phyloP scores from a whole-genome alignment of 2,329 filamentous ascomycete genomes.

The Colletotrichum endophyticum region DNA sequence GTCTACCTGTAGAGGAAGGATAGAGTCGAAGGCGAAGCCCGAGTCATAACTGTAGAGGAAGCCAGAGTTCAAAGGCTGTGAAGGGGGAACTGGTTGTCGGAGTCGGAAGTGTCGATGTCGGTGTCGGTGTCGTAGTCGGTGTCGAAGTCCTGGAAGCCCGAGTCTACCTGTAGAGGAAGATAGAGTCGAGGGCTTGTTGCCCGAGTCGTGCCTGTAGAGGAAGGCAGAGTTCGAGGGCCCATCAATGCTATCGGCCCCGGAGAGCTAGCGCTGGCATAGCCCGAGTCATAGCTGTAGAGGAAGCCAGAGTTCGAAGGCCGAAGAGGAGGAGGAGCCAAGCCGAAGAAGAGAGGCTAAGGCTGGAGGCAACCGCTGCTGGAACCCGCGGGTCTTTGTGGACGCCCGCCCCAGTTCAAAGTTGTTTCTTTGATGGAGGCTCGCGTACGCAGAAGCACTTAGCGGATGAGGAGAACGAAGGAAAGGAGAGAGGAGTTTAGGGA shows the following conservation, averaged over 20 bases:
- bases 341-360: background rate
- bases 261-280: background rate
- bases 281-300: background rate
- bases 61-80: background rate
- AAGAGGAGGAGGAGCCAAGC: background rate
- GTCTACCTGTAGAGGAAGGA: background rate
- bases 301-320: background rate
- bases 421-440: background rate
- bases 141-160: background rate
- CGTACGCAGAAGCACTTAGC: background rate
- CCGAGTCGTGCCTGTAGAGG: background rate
- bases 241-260: background rate
- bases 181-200: background rate
- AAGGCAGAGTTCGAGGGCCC: background rate
- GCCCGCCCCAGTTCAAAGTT: background rate
- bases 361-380: background rate
- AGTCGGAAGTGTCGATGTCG: background rate
- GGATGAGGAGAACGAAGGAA: background rate
- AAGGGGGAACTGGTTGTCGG: background rate
- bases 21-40: background rate
- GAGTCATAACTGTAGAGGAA: background rate
- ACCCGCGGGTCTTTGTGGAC: background rate
- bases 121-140: too few relatives aligned
- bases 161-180: background rate
- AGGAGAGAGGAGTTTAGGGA: too few relatives aligned